Evolutionary conservation across 495 filamentous ascomycete genomes (phyloP).

Genomic region (Neurospora sp.): DNA sequence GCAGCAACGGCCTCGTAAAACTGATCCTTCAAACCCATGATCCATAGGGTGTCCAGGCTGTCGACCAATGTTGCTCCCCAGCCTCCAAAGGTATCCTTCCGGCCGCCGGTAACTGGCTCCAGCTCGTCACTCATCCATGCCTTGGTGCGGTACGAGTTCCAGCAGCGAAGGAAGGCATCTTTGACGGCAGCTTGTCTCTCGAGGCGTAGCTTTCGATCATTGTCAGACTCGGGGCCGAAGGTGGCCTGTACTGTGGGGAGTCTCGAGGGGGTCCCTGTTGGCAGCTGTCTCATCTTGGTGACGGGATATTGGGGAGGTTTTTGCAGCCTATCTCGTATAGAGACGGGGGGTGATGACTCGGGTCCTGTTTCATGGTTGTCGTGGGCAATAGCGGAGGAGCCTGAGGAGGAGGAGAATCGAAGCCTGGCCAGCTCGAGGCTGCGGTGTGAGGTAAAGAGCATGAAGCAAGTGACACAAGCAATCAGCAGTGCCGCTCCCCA

Average conservation of each 20-base stretch:
- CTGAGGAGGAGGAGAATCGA: neutral
- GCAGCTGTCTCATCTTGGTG: constrained; percentile 56
- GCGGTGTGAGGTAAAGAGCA: neutral
- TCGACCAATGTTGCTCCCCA: constrained; percentile 95
- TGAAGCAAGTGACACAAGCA: neutral
- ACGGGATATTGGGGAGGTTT: constrained; percentile 48
- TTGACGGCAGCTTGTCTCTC: constrained; percentile 42
- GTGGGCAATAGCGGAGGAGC: neutral
- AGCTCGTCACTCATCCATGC: constrained; percentile 78
- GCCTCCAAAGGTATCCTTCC: constrained; percentile 69
- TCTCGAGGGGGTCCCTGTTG: constrained; percentile 50
- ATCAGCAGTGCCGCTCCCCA: neutral
- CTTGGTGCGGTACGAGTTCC: constrained; percentile 64
- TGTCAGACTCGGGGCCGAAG: constrained; percentile 21
- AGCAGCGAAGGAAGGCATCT: constrained; percentile 59
- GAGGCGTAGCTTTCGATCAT: constrained; percentile 31
- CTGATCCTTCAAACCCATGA: constrained; percentile 84
- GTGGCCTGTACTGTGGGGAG: constrained; percentile 65
- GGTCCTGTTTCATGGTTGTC: neutral
- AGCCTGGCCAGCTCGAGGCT: neutral
- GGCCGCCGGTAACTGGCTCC: constrained; percentile 45
- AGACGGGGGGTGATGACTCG: neutral
- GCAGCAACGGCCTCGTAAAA: constrained; percentile 78
- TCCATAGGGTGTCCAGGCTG: constrained; percentile 85
- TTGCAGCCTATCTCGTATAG: constrained; percentile 10